phyloP scores from a whole-genome alignment of 768 basidiomycete species.

The Suillus alpinus region DNA sequence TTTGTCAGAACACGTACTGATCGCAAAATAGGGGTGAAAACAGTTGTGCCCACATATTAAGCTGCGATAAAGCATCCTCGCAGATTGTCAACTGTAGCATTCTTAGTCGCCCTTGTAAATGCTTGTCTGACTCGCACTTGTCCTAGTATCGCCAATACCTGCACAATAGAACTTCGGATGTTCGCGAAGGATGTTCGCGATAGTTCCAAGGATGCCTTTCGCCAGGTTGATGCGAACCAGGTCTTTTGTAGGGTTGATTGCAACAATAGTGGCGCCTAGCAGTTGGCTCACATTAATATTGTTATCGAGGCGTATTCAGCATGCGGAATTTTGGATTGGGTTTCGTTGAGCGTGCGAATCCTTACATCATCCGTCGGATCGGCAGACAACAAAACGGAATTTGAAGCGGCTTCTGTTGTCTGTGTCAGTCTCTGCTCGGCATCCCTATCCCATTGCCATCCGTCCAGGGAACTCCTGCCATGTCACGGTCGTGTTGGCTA shows the following conservation, averaged over 20 bases:
- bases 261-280: background rate
- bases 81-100: background rate
- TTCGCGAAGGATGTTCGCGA: background rate
- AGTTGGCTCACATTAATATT: background rate
- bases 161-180: too few relatives aligned
- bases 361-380: background rate
- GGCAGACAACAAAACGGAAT: background rate
- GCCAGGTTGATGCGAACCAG: background rate
- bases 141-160: background rate
- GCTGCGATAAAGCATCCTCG: background rate
- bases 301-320: too few relatives aligned
- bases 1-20: too few relatives aligned
- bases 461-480: conserved; percentile 44
- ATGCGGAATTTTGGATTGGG: too few relatives aligned
- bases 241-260: background rate
- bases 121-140: too few relatives aligned
- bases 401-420: conserved; percentile 18
- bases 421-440: background rate
- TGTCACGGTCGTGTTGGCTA: background rate
- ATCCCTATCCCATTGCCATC: conserved; percentile 20
- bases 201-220: background rate
- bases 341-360: background rate
- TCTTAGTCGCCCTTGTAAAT: background rate
- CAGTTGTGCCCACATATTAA: too few relatives aligned
- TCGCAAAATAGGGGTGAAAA: too few relatives aligned